Evolutionary conservation across 257 asterid genomes (phyloP).

Genomic region (Oldenlandia corymbosa): DNA sequence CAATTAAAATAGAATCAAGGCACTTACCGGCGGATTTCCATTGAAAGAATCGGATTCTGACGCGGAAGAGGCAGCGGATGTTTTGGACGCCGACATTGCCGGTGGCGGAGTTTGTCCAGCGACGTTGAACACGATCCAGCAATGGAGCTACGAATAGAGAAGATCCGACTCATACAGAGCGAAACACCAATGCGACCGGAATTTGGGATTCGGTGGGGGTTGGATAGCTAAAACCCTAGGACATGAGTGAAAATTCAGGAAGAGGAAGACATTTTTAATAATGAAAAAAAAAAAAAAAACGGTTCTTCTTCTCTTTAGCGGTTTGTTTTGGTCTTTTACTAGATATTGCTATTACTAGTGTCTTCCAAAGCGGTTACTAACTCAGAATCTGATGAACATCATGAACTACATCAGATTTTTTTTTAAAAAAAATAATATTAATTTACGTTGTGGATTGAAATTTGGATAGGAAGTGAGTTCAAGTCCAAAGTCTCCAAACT

Average conservation of each 20-base stretch:
- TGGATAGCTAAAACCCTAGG: slow-evolving; percentile 42
- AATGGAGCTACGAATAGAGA: slow-evolving; percentile 45
- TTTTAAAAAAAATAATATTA: no score
- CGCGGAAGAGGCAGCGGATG: slow-evolving; percentile 31
- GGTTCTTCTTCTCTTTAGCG: neutral
- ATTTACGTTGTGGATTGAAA: neutral
- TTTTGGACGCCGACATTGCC: slow-evolving; percentile 63
- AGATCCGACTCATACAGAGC: slow-evolving; percentile 51
- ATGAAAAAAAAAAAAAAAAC: neutral
- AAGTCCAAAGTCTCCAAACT: no score
- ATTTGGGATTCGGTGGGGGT: slow-evolving; percentile 44
- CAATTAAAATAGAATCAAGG: slow-evolving; percentile 8
- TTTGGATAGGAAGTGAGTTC: neutral
- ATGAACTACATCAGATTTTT: neutral
- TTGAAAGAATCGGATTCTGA: slow-evolving; percentile 37
- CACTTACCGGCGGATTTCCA: slow-evolving; percentile 33
- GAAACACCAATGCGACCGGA: slow-evolving; percentile 13
- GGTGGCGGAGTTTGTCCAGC: slow-evolving; percentile 38
- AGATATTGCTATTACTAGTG: slow-evolving; percentile 1
- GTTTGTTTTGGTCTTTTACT: neutral
- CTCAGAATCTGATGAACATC: slow-evolving; percentile 13
- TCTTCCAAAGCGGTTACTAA: slow-evolving; percentile 30
- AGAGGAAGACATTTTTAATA: neutral
- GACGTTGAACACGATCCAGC: slow-evolving; percentile 49
- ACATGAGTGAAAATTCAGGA: slow-evolving; percentile 1